Evolutionary conservation across 768 basidiomycete species (phyloP).

Genomic region (Pulveroboletus sp.): DNA sequence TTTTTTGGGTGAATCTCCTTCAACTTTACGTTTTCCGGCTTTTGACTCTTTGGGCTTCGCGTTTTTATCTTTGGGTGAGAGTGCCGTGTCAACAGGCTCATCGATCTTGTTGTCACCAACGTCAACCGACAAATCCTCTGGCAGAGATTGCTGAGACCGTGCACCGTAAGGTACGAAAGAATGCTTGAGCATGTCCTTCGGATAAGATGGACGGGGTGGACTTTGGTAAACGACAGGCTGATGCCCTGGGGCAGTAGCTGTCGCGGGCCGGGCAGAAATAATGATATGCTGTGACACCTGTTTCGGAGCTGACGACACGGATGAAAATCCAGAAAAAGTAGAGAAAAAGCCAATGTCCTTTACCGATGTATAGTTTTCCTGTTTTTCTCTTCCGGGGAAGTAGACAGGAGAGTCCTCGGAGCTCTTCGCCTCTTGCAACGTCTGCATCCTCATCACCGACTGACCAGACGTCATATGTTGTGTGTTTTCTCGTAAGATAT

Average conservation of each 20-base stretch:
- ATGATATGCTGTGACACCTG: conserved; percentile 55
- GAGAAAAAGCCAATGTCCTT: background rate
- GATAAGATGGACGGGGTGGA: conserved; percentile 53
- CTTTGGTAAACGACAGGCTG: conserved; percentile 36
- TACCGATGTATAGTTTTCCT: conserved; percentile 57
- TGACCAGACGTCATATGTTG: conserved; percentile 63
- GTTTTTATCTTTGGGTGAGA: background rate
- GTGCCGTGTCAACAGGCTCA: conserved; percentile 7
- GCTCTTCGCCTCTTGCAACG: conserved; percentile 55
- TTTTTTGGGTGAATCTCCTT: conserved; percentile 44
- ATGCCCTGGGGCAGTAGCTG: conserved; percentile 17
- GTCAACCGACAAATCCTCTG: conserved; percentile 18
- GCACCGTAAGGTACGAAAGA: conserved; percentile 61
- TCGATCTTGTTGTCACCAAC: conserved; percentile 21
- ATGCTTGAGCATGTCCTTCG: conserved; percentile 58
- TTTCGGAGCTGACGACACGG: conserved; percentile 45
- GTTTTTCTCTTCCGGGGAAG: conserved; percentile 59
- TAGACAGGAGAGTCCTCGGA: conserved; percentile 55
- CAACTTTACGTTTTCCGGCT: conserved; percentile 44
- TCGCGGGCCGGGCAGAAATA: conserved; percentile 45
- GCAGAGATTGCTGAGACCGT: conserved; percentile 11
- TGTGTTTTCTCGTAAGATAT: conserved; percentile 46
- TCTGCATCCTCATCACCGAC: conserved; percentile 39
- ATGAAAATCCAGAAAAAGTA: conserved; percentile 36
- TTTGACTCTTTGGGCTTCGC: conserved; percentile 24